Conservation (phyloP, 805 yeast genomes). For the Ogataea henricii region DNA sequence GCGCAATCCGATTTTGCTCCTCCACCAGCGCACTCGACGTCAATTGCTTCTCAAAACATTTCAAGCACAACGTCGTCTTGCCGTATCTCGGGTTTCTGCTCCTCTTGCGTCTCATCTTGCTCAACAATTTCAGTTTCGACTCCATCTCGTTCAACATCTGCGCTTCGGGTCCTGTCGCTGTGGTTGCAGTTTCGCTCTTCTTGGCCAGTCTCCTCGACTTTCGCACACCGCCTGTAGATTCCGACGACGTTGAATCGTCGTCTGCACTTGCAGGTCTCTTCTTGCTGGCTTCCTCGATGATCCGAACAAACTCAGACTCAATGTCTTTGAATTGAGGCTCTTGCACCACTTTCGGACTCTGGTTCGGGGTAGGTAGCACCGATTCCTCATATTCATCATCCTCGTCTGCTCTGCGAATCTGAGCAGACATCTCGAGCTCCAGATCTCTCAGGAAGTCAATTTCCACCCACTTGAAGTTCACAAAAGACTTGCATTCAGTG, state of each 20-base stretch:
- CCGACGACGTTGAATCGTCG: conserved; percentile 28
- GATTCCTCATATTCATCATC: conserved; percentile 5
- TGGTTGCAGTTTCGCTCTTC: conserved; percentile 10
- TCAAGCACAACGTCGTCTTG: conserved; percentile 28
- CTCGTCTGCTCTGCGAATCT: not conserved
- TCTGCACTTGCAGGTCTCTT: conserved; percentile 39
- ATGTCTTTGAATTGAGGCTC: conserved; percentile 20
- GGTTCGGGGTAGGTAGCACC: conserved; percentile 33
- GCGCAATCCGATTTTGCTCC: conserved; percentile 8
- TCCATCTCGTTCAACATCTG: conserved; percentile 2
- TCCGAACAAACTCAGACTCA: conserved; percentile 28
- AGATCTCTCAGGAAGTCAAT: conserved; percentile 31
- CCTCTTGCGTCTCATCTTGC: conserved; percentile 25
- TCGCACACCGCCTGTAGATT: conserved; percentile 35
- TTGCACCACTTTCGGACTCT: conserved; percentile 27
- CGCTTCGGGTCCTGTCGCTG: conserved; percentile 1
- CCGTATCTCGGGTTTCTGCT: conserved; percentile 29
- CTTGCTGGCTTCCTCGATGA: conserved; percentile 27
- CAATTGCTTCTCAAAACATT: conserved; percentile 24
- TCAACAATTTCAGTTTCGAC: conserved; percentile 13
- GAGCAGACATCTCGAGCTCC: conserved; percentile 9
- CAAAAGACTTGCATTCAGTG: conserved; percentile 48
- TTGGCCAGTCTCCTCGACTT: conserved; percentile 38
- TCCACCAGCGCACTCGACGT: conserved; percentile 11
- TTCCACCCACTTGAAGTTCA: conserved; percentile 50